These are phyloP conservation scores for Talaromyces stipitatus DNA, from an alignment of 495 filamentous ascomycete species.

Conservation along the genomic window DNA sequence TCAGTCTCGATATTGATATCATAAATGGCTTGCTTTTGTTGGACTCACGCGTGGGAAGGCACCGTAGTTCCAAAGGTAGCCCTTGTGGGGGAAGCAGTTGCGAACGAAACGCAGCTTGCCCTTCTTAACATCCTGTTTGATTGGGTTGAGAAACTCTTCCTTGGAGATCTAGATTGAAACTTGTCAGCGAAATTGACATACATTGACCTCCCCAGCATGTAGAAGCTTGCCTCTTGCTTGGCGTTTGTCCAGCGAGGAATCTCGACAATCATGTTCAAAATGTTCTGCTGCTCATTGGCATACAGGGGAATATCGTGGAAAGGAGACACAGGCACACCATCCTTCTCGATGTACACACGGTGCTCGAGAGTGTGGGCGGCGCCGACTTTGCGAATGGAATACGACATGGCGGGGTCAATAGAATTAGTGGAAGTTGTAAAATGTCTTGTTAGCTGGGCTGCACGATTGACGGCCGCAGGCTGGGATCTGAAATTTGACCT, in stretches of 20 bases:
- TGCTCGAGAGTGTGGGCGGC: conserved; percentile 91
- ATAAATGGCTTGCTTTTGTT: conserved; percentile 1
- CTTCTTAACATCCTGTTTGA: conserved; percentile 66
- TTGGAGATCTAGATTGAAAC: conserved; percentile 69
- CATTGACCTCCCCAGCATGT: background rate
- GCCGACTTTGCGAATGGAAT: conserved; percentile 77
- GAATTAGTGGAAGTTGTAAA: conserved; percentile 27
- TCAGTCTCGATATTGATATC: conserved; percentile 10
- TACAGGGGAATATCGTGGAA: conserved; percentile 99
- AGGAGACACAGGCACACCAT: conserved; percentile 86
- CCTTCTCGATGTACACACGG: conserved; percentile 95
- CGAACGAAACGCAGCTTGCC: conserved; percentile 81
- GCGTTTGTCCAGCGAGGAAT: conserved; percentile 99
- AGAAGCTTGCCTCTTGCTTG: conserved; percentile 83
- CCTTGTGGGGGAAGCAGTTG: conserved; percentile 99
- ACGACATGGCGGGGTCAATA: conserved; percentile 30
- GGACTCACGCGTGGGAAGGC: conserved; percentile 86
- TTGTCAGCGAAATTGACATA: background rate
- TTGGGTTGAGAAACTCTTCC: conserved; percentile 93
- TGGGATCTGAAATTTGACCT: background rate
- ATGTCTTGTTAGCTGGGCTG: conserved; percentile 50
- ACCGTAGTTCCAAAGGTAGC: conserved; percentile 99
- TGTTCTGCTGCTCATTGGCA: conserved; percentile 84
- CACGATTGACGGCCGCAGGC: conserved; percentile 23
- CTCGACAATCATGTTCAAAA: conserved; percentile 99